Base-by-base conservation (phyloP, 2,329 filamentous ascomycete genomes). In the Sarocladiaceae sp. region DNA sequence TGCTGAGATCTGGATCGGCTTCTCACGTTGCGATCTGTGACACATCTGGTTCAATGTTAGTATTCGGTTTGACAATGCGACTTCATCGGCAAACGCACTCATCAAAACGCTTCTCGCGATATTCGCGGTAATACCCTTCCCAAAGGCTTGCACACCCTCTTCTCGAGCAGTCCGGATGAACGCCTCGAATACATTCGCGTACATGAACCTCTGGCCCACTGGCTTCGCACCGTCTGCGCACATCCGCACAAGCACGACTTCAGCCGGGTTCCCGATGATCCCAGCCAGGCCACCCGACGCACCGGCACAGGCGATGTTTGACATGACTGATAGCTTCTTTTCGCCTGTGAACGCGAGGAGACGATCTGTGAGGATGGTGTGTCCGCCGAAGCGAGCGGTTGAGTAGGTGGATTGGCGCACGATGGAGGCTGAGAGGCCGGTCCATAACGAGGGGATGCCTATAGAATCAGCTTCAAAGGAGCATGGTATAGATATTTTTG, bases 381-480 rank as follows among this genome's bases (percentile, higher is more conserved):
- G 67, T 0, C 70, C 55, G 12, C 66, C 67, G 49, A 70, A 70
- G 2, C 68, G 60, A 1, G 68, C 62, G 7, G 67, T 70, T 0
- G 67, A 70, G 46, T 70, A 70, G 12, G 65, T 68, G 13, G 62
- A 62, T 45, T 70, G 67, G 15, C 68, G 61, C 6, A 69, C 58
- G 27, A 70, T 62, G 2, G 67, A 70, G 9, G 66, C 67, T 1
- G 66, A 68, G 18, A 70, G 56, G 4, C 67, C 67, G 4, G 57
- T 56, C 67, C 67, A 70, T 3, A 70, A 58, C 1, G 67, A 69
- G 6, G 55, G 53, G 26, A 70, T 61, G 6, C 66, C 65, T 67
- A 23, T 11, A 11, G 33, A 44, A 3, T 27, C 20, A 35, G 27
- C 27, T 15, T 16, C 43, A 50, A 16, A 15, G n/a, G n/a, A n/a